phyloP scores from a whole-genome alignment of 306 rosid genomes.

The Trifolium subterraneum region DNA sequence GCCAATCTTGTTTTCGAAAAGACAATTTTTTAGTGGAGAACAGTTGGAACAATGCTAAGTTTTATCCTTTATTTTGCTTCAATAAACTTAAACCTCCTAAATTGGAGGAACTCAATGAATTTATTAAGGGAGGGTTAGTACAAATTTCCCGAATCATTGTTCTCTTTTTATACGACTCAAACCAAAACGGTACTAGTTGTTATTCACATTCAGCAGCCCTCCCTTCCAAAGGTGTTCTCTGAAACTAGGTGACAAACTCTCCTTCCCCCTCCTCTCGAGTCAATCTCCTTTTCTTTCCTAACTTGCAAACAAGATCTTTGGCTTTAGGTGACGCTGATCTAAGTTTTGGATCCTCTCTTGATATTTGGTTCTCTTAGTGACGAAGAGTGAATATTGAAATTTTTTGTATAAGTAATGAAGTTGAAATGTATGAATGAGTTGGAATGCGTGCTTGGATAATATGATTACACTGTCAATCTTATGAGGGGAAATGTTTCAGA shows the following conservation, averaged over 20 bases:
- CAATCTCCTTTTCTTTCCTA: background rate
- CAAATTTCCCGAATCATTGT: background rate
- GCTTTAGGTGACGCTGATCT: background rate
- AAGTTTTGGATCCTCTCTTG: background rate
- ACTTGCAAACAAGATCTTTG: background rate
- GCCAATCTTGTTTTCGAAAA: no score
- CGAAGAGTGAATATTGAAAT: background rate
- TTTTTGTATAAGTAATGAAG: conserved; percentile 1
- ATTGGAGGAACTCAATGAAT: no score
- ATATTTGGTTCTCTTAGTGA: background rate
- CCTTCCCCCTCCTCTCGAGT: background rate
- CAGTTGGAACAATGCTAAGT: no score
- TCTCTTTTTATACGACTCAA: background rate
- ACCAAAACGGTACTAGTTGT: no score
- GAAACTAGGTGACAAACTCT: background rate
- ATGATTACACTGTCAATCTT: conserved; percentile 4
- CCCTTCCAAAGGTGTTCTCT: background rate
- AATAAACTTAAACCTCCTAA: no score
- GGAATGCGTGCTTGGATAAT: background rate
- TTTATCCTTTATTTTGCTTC: no score
- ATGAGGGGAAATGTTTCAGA: background rate
- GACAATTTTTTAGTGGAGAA: no score
- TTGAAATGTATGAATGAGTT: background rate
- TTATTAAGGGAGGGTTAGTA: no score
- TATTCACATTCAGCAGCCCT: no score